Evolutionary conservation across 148 eudicot genomes (phyloP).

Genomic region (Rheum nobile): DNA sequence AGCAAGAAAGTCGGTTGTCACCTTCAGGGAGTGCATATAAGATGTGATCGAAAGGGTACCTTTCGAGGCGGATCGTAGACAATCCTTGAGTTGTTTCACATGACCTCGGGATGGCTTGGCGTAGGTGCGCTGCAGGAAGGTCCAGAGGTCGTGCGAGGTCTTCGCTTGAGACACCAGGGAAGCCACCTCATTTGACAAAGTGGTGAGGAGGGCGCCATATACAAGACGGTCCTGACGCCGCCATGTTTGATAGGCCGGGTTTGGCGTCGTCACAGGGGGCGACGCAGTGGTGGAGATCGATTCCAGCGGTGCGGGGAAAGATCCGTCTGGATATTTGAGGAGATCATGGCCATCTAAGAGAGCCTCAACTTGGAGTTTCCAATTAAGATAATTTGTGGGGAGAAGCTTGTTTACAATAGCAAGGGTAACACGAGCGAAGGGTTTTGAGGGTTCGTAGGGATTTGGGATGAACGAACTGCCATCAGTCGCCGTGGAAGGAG

Average conservation of each 20-base stretch:
- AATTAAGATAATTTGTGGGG: not conserved
- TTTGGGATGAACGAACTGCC: not conserved
- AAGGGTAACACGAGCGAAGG: not conserved
- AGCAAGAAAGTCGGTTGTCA: not conserved
- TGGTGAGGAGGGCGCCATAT: not conserved
- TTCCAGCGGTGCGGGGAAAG: not conserved
- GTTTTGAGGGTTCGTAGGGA: not conserved
- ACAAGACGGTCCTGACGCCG: not conserved
- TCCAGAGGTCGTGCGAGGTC: not conserved
- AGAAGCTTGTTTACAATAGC: too few species aligned
- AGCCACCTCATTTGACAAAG: not conserved
- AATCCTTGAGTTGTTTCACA: not conserved
- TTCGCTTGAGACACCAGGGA: not conserved
- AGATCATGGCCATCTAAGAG: not conserved
- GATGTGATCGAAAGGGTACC: not conserved
- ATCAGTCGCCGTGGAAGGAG: not conserved
- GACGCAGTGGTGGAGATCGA: not conserved
- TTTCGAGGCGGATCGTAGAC: not conserved
- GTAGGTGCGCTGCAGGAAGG: not conserved
- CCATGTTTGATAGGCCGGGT: not conserved
- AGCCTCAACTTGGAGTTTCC: not conserved
- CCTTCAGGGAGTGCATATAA: not conserved
- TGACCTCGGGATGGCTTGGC: not conserved
- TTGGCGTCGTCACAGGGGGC: not conserved
- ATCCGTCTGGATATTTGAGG: not conserved